These are phyloP conservation scores for Aureobasidium subglaciale DNA, from an alignment of 2,329 filamentous ascomycete species.

Conservation along the genomic window DNA sequence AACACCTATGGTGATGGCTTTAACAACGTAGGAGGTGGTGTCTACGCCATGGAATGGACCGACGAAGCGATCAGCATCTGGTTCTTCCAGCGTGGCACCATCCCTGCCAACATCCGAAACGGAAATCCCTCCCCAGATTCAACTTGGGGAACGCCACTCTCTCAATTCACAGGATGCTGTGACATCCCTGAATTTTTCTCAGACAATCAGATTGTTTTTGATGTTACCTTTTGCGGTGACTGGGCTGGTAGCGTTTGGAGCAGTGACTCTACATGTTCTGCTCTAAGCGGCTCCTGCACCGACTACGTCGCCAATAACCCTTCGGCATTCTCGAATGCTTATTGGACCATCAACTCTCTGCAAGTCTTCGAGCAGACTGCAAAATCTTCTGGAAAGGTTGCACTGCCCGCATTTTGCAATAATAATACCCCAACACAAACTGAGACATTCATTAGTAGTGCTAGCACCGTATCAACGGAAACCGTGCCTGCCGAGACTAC, in stretches of 20 bases:
- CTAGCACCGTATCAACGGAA: slow-evolving; percentile 9
- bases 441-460: slow-evolving; percentile 14
- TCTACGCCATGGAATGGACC: slow-evolving; percentile 32
- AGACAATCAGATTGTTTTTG: slow-evolving; percentile 46
- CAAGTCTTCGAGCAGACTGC: slow-evolving; percentile 28
- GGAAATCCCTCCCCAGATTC: slow-evolving; percentile 48
- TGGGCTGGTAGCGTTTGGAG: slow-evolving; percentile 31
- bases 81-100: slow-evolving; percentile 32
- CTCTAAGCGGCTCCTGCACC: slow-evolving; percentile 24
- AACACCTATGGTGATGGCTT: slow-evolving; percentile 30
- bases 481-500: slow-evolving; percentile 11
- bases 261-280: slow-evolving; percentile 39
- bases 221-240: slow-evolving; percentile 34
- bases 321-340: slow-evolving; percentile 30
- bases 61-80: slow-evolving; percentile 26
- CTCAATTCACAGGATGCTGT: slow-evolving; percentile 59
- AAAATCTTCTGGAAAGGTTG: slow-evolving; percentile 12
- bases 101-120: slow-evolving; percentile 36
- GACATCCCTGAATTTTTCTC: slow-evolving; percentile 59
- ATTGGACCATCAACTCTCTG: slow-evolving; percentile 36
- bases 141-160: slow-evolving; percentile 55
- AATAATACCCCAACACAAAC: slow-evolving; percentile 7
- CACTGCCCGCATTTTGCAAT: slow-evolving; percentile 4
- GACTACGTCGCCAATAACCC: slow-evolving; percentile 30
- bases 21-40: slow-evolving; percentile 39